Evolutionary conservation across 805 yeast genomes (phyloP), one percentile per base, ranked within the genome.

Genomic region (Candida jianshihensis): DNA sequence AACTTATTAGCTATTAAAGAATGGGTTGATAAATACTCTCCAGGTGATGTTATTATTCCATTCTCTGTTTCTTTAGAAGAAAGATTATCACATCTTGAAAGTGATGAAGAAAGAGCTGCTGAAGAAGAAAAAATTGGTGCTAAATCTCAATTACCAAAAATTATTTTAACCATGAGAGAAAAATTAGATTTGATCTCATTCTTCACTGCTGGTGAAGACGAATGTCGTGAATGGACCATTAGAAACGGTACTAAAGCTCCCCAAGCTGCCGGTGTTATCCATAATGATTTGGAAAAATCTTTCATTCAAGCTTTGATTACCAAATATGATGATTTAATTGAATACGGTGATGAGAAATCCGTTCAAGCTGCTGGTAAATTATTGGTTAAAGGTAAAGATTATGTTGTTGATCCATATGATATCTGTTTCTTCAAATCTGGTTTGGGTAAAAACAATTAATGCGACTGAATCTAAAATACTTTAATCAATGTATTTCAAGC

Each of bases 211-310:
- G 98, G 98, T 50, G 83, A 95, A 29, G 86, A 85, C 44, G 98
- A 92, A 68, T 95, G 89, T 34, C 82, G 97, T 62, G 97, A 94
- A 64, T 92, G 98, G 98, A 92, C 98, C 25, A 78, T 92, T 45
- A 78, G 97, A 65, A 69, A 71, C 49, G 94, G 94, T 51, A 83
- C 90, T 32, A 81, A 85, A 51, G 97, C 97, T 36, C 98, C 98
- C n/a, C 88, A 84, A 56, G 97, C 98, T 31, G 98, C 98, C 17
- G 97, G 97, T 60, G 95, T 92, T 31, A 90, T 90, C 53, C 98
- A 92, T 63, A 84, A 89, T 27, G 98, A 90, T 66, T 75, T 90
- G 60, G 89, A 86, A 74, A 85, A 81, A 61, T 90, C 97, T 17
- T 92, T 92, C 60, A 88, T 92, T 54, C 78, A 87, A 52, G 98